phyloP scores from a whole-genome alignment of 768 basidiomycete genomes.

The Mycena alexandri region DNA sequence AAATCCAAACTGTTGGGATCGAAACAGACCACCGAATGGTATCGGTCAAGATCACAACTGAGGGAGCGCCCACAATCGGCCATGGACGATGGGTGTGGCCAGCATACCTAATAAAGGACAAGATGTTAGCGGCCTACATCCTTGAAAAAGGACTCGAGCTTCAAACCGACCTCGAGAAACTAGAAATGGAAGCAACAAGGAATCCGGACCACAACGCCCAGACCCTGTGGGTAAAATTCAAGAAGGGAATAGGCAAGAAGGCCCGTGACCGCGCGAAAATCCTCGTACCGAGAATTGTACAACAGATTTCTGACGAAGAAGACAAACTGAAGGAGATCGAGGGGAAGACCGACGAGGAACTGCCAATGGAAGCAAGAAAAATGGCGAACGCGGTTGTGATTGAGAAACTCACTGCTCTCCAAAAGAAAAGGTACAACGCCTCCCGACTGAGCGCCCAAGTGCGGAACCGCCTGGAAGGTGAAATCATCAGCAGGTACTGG shows the following conservation, averaged over 20 bases:
- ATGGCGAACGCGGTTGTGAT: neutral
- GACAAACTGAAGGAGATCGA: neutral
- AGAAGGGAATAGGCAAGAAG: neutral
- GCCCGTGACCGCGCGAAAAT: neutral
- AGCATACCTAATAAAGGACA: conserved; percentile 13
- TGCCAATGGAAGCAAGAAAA: no score
- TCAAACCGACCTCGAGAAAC: no score
- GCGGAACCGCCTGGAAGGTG: neutral
- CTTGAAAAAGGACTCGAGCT: no score
- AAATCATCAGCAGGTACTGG: neutral
- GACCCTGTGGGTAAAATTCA: neutral
- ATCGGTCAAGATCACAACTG: neutral
- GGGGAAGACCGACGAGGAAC: no score
- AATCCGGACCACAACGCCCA: neutral
- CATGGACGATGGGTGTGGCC: neutral
- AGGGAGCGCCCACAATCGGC: neutral
- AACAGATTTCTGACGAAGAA: neutral
- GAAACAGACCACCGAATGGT: neutral
- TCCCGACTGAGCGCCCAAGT: neutral
- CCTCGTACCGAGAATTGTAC: neutral
- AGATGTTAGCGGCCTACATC: neutral
- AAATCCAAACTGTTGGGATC: neutral
- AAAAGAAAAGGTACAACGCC: neutral
- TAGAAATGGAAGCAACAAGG: neutral
- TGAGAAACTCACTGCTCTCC: neutral